These are phyloP conservation scores for Saturnispora besseyi DNA, from an alignment of 805 yeast species.

Conservation along the genomic window DNA sequence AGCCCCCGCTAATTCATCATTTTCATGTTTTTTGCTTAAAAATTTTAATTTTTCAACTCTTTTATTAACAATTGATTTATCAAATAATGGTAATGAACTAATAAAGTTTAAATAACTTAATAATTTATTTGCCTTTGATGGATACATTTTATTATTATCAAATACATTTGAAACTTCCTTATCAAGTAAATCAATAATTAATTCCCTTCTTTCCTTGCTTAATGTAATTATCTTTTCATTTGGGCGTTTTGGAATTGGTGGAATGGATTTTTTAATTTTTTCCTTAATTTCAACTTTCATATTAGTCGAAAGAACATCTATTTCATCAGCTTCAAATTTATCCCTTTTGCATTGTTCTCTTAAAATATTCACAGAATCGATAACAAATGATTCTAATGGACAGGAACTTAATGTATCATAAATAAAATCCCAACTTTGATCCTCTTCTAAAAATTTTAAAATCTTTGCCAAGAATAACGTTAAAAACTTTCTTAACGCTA, in stretches of 20 bases:
- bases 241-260: constrained; percentile 34
- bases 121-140: constrained; percentile 33
- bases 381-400: constrained; percentile 46
- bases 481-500: constrained; percentile 25
- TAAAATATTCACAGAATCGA: constrained; percentile 55
- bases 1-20: neutral
- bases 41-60: neutral
- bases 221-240: constrained; percentile 33
- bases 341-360: constrained; percentile 44
- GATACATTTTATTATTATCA: constrained; percentile 11
- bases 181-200: constrained; percentile 36
- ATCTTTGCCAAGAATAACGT: constrained; percentile 59
- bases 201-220: constrained; percentile 32
- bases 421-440: constrained; percentile 48
- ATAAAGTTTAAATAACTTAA: constrained; percentile 49
- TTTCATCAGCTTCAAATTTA: constrained; percentile 10
- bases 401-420: constrained; percentile 56
- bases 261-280: neutral
- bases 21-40: neutral
- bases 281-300: neutral
- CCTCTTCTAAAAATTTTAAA: constrained; percentile 50
- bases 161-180: constrained; percentile 32
- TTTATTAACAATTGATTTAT: neutral
- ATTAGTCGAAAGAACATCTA: constrained; percentile 5
- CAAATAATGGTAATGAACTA: constrained; percentile 19